These are phyloP conservation scores for Suillus ampliporus DNA, from an alignment of 768 basidiomycete genomes.

Conservation along the genomic window DNA sequence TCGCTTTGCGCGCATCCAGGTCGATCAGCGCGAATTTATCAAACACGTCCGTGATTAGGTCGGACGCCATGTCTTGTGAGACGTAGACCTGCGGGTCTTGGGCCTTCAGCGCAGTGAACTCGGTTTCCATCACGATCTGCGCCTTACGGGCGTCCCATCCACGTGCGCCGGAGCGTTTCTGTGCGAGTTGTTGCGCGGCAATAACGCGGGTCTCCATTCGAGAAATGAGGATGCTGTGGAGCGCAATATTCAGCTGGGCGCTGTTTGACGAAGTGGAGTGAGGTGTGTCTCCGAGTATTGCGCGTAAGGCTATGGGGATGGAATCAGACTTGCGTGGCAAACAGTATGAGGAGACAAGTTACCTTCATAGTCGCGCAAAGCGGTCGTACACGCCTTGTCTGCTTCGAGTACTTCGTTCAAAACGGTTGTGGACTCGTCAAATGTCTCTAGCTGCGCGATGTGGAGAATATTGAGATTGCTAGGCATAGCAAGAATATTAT, in stretches of 20 bases:
- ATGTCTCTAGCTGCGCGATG: constrained; percentile 17
- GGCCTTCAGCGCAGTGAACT: constrained; percentile 8
- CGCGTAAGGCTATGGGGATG: constrained; percentile 8
- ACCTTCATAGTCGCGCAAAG: constrained; percentile 19
- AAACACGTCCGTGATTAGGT: constrained; percentile 15
- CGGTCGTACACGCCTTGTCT: constrained; percentile 11
- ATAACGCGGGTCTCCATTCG: constrained; percentile 4
- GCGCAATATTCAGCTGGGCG: constrained; percentile 5
- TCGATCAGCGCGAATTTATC: constrained; percentile 15
- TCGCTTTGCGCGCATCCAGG: constrained; percentile 15
- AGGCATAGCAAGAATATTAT: constrained; percentile 21
- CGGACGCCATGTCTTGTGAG: constrained; percentile 12
- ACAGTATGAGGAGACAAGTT: background rate
- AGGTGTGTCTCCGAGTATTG: constrained; percentile 9
- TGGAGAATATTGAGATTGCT: constrained; percentile 19
- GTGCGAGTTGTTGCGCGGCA: constrained; percentile 13
- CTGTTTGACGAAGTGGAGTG: constrained; percentile 3
- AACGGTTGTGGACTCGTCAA: constrained; percentile 16
- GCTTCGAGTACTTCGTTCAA: constrained; percentile 16
- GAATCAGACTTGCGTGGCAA: background rate
- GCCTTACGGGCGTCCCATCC: constrained; percentile 18
- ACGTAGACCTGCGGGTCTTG: constrained; percentile 16
- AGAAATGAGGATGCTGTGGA: constrained; percentile 16
- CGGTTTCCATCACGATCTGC: constrained; percentile 14
- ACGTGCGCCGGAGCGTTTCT: constrained; percentile 16